Evolutionary conservation across 441 rosid genomes (phyloP).

Genomic region (Jatropha multifida): DNA sequence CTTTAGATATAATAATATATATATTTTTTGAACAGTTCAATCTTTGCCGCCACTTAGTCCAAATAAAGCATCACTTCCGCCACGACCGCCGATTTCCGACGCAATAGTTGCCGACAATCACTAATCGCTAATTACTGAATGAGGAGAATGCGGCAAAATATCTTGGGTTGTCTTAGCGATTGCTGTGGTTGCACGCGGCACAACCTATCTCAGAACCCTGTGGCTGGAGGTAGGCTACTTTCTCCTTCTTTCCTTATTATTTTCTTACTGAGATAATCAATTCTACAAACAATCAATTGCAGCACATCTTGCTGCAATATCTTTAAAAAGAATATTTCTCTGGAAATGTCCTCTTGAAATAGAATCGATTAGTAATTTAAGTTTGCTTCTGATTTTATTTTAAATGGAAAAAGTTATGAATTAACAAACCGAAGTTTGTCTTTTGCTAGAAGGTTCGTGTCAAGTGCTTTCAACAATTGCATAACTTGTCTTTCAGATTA

Average conservation of each 20-base stretch:
- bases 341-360: too few species aligned
- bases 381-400: too few species aligned
- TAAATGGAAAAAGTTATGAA: too few species aligned
- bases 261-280: background rate
- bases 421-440: too few species aligned
- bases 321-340: too few species aligned
- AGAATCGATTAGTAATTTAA: too few species aligned
- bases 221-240: constrained; percentile 1
- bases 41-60: constrained; percentile 8
- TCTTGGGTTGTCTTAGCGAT: constrained; percentile 33
- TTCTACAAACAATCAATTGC: background rate
- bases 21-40: constrained; percentile 3
- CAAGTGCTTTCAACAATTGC: too few species aligned
- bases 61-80: background rate
- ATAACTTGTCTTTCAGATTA: too few species aligned
- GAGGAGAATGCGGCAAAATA: constrained; percentile 29
- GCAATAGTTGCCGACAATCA: background rate
- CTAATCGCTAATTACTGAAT: constrained; percentile 12
- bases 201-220: constrained; percentile 6
- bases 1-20: background rate
- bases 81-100: background rate
- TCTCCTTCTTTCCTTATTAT: background rate
- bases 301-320: too few species aligned
- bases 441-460: too few species aligned
- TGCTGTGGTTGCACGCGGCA: constrained; percentile 24